Evolutionary conservation across 2,329 filamentous ascomycete species (phyloP).

Genomic region (Colletotrichum abscissum): DNA sequence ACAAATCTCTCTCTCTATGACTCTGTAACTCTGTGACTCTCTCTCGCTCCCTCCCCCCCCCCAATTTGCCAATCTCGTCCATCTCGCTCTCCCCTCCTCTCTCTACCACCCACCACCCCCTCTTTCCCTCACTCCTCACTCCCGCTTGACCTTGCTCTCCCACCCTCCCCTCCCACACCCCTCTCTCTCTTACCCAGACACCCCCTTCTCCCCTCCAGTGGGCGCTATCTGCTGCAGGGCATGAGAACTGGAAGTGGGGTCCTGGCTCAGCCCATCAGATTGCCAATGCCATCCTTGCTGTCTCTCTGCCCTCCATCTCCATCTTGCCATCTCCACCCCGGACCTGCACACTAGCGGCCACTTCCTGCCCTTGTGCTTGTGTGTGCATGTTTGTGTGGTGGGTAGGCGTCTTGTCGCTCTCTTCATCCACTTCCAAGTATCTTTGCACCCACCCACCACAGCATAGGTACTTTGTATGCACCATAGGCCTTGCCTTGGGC

Average conservation of each 20-base stretch:
- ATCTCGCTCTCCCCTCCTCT: background rate
- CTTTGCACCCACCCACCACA: background rate
- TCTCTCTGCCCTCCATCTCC: constrained; percentile 28
- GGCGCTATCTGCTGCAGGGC: constrained; percentile 34
- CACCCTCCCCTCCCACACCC: background rate
- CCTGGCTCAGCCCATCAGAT: constrained; percentile 34
- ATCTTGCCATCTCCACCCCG: constrained; percentile 27
- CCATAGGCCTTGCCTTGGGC: constrained; percentile 13
- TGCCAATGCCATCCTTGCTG: constrained; percentile 29
- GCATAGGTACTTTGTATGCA: constrained; percentile 18
- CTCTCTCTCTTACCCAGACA: background rate
- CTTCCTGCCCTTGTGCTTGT: constrained; percentile 33
- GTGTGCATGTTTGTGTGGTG: constrained; percentile 23
- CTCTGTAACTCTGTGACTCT: background rate
- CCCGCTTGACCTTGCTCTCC: background rate
- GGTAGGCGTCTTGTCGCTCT: constrained; percentile 5
- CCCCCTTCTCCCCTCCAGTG: background rate
- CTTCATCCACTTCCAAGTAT: constrained; percentile 10
- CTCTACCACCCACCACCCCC: background rate
- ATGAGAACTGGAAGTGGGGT: constrained; percentile 28
- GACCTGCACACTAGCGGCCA: constrained; percentile 26
- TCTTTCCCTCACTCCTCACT: background rate
- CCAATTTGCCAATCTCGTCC: constrained; percentile 16
- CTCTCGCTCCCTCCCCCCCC: background rate
- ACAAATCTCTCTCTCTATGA: background rate